A percentile compares a stretch with the other conserved stretches of the same genome.
Conservation (phyloP, 352 stramenopile species). For the Pythium coloratum region DNA sequence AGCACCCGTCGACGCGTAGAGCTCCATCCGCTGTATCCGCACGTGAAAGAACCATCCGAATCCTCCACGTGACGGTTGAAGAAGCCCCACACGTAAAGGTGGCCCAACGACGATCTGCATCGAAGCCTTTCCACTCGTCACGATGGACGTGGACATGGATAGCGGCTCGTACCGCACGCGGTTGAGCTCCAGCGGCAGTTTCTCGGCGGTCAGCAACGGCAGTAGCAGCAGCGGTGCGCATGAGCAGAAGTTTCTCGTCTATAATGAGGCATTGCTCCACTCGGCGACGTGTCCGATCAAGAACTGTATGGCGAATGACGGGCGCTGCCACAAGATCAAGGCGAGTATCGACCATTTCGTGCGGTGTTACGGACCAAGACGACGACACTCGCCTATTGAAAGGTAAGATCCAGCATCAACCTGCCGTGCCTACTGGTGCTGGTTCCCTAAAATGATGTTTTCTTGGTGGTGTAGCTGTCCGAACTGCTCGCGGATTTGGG, state of each 20-base stretch:
- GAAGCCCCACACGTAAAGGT: neutral
- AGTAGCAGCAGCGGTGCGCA: conserved; percentile 28
- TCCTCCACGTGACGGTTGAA: neutral
- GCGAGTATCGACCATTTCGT: conserved; percentile 89
- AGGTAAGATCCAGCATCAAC: conserved; percentile 37
- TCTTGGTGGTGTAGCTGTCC: conserved; percentile 48
- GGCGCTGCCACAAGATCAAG: conserved; percentile 87
- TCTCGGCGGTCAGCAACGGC: conserved; percentile 6
- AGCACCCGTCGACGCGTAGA: neutral
- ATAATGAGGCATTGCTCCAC: conserved; percentile 82
- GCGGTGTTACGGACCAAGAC: conserved; percentile 77
- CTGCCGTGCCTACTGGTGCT: neutral
- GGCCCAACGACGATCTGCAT: neutral
- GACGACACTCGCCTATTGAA: conserved; percentile 71
- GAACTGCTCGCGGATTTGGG: conserved; percentile 85
- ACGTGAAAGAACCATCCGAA: neutral
- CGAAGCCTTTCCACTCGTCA: conserved; percentile 2
- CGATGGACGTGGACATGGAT: conserved; percentile 36
- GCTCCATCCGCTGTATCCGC: neutral
- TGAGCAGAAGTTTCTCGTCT: conserved; percentile 85
- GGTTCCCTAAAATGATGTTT: neutral
- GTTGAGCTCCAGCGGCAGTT: conserved; percentile 17
- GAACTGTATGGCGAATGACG: conserved; percentile 59
- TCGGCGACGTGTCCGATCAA: conserved; percentile 54
- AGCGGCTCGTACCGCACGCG: conserved; percentile 9